A percentile compares a stretch with the other conserved stretches of the same genome.
Evolutionary conservation across 2,329 filamentous ascomycete species (phyloP).

Genomic region (Capronia coronata): DNA sequence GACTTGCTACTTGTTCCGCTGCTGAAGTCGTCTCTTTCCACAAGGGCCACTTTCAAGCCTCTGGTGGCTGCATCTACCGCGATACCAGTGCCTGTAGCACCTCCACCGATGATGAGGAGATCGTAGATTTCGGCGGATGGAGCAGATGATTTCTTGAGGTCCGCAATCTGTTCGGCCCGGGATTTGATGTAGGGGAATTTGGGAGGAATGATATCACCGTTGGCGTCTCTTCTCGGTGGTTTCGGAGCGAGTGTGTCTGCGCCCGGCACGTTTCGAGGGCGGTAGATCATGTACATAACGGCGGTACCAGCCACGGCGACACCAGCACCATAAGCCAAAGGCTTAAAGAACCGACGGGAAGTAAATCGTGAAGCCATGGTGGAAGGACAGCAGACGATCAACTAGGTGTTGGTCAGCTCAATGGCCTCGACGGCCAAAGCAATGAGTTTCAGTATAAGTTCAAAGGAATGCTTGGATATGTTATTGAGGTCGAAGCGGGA

Average conservation of each 20-base stretch:
- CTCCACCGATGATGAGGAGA: constrained; percentile 69
- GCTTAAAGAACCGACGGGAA: constrained; percentile 46
- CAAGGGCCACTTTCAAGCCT: constrained; percentile 70
- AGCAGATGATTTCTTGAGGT: constrained; percentile 49
- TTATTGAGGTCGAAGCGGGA: not conserved
- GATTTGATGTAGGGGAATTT: constrained; percentile 48
- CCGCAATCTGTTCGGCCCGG: constrained; percentile 47
- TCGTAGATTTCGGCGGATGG: constrained; percentile 58
- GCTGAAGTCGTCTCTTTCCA: constrained; percentile 80
- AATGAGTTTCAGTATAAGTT: not conserved
- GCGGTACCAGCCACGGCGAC: constrained; percentile 48
- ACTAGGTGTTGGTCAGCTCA: not conserved
- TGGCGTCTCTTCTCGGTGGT: constrained; percentile 46
- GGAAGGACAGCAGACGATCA: not conserved
- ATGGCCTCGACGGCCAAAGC: not conserved
- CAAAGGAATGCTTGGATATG: not conserved
- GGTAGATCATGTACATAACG: constrained; percentile 54
- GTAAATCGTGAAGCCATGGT: constrained; percentile 29
- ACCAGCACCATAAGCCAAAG: constrained; percentile 53
- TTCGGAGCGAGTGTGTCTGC: constrained; percentile 43
- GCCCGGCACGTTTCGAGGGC: constrained; percentile 58
- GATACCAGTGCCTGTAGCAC: constrained; percentile 74
- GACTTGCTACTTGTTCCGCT: constrained; percentile 78
- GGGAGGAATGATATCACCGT: constrained; percentile 51
- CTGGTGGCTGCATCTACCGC: constrained; percentile 73